These are phyloP conservation scores for Salinomyces thailandicus DNA, from an alignment of 2,329 filamentous ascomycete genomes.

Conservation along the genomic window DNA sequence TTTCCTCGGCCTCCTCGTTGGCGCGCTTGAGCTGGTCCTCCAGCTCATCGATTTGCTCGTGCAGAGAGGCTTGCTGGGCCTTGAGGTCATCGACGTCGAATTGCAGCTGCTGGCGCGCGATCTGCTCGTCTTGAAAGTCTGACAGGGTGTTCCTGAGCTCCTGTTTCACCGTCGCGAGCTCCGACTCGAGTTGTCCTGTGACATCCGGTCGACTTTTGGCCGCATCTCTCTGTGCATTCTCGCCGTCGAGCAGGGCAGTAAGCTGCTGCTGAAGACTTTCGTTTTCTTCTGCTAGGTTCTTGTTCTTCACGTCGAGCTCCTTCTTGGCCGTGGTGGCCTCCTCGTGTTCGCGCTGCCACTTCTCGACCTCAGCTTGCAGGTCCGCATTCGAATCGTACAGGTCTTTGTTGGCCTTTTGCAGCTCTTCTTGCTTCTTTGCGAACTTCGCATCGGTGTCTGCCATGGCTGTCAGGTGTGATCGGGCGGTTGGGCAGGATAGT, in stretches of 20 bases:
- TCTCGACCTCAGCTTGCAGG: background rate
- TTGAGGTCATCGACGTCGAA: background rate
- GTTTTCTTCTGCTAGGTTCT: background rate
- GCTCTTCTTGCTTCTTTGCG: background rate
- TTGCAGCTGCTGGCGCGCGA: background rate
- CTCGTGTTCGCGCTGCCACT: background rate
- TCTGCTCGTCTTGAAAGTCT: background rate
- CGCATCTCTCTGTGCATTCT: background rate
- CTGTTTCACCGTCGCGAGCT: background rate
- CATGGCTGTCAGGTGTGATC: no score
- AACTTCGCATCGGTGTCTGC: background rate
- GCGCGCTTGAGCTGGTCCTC: background rate
- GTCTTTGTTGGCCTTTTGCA: background rate
- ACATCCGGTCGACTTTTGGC: background rate
- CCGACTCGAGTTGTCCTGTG: background rate
- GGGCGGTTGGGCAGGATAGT: no score
- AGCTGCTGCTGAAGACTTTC: background rate
- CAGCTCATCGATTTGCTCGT: background rate
- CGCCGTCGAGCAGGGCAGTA: background rate
- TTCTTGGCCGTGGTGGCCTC: background rate
- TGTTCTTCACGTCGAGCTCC: background rate
- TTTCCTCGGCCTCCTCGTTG: background rate
- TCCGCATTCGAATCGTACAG: background rate
- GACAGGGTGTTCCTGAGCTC: background rate
- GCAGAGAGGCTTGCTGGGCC: background rate